Percentiles rank a stretch among this genome's conserved stretches.
Evolutionary conservation across 2,329 filamentous ascomycete genomes (phyloP).

Genomic region (Dendryphion nanum): DNA sequence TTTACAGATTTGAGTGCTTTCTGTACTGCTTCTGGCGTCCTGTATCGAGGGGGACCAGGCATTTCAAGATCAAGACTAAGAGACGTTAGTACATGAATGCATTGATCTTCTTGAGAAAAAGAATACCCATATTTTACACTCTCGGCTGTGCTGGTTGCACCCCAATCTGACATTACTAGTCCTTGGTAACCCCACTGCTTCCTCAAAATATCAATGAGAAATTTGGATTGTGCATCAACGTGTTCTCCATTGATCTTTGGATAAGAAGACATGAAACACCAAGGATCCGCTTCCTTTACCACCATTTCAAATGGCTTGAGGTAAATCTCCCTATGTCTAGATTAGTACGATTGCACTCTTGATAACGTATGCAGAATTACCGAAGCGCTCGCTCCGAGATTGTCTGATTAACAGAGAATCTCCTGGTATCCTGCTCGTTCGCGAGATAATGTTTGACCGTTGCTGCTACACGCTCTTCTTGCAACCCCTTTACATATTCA

Average conservation of each 20-base stretch:
- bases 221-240: constrained; percentile 42
- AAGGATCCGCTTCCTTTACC: constrained; percentile 63
- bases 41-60: constrained; percentile 60
- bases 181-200: constrained; percentile 47
- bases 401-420: constrained; percentile 58
- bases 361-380: constrained; percentile 52
- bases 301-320: constrained; percentile 59
- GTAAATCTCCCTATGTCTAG: constrained; percentile 51
- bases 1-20: constrained; percentile 55
- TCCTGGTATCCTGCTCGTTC: constrained; percentile 65
- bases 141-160: constrained; percentile 57
- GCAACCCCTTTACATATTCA: constrained; percentile 38
- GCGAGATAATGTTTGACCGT: constrained; percentile 63
- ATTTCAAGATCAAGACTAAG: constrained; percentile 15
- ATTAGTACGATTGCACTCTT: constrained; percentile 63
- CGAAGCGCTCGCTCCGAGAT: constrained; percentile 58
- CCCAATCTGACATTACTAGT: constrained; percentile 63
- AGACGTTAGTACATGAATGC: constrained; percentile 2
- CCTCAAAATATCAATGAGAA: constrained; percentile 44
- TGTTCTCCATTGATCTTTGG: constrained; percentile 9
- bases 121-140: constrained; percentile 10
- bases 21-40: constrained; percentile 62
- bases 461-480: constrained; percentile 37
- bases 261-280: constrained; percentile 52
- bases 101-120: constrained; percentile 40